Evolutionary conservation across 1,284 basidiomycete species (phyloP).

Genomic region (Apiotrichum sp.): DNA sequence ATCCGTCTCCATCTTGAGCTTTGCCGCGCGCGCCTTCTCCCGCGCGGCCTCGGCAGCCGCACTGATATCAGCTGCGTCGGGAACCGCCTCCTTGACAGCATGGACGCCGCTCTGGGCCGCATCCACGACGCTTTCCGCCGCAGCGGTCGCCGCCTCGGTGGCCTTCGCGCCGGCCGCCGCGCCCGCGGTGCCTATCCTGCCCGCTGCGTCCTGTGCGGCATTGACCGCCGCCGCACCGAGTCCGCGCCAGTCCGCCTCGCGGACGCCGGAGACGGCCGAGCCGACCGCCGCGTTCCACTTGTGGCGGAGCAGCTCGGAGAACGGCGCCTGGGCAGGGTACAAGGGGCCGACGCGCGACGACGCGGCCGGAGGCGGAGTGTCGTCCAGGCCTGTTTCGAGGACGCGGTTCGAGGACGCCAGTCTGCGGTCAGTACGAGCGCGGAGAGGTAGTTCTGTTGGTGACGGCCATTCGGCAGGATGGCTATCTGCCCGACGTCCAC

Average conservation of each 20-base stretch:
- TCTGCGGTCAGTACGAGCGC: not conserved
- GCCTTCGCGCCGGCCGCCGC: not conserved
- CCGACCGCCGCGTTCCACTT: conserved; percentile 37
- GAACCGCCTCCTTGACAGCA: not conserved
- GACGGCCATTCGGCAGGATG: no score
- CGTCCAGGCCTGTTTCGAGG: conserved; percentile 29
- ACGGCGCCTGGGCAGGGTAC: conserved; percentile 17
- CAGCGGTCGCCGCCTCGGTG: not conserved
- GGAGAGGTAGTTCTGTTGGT: no score
- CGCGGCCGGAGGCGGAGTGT: conserved; percentile 22
- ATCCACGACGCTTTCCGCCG: not conserved
- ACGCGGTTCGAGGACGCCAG: conserved; percentile 9
- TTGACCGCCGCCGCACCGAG: conserved; percentile 18
- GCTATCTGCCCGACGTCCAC: not conserved
- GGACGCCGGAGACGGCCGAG: conserved; percentile 17
- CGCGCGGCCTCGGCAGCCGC: not conserved
- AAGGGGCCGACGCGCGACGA: conserved; percentile 29
- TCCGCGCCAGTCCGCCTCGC: conserved; percentile 27
- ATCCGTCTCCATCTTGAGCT: conserved; percentile 4
- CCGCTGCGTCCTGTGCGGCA: conserved; percentile 2
- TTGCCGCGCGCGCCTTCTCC: not conserved
- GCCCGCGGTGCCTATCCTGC: not conserved
- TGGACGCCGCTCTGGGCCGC: not conserved
- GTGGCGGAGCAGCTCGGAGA: conserved; percentile 27
- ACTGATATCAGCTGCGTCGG: not conserved